Evolutionary conservation across 352 stramenopile genomes (phyloP).

Genomic region (Phytophthora foliorum): DNA sequence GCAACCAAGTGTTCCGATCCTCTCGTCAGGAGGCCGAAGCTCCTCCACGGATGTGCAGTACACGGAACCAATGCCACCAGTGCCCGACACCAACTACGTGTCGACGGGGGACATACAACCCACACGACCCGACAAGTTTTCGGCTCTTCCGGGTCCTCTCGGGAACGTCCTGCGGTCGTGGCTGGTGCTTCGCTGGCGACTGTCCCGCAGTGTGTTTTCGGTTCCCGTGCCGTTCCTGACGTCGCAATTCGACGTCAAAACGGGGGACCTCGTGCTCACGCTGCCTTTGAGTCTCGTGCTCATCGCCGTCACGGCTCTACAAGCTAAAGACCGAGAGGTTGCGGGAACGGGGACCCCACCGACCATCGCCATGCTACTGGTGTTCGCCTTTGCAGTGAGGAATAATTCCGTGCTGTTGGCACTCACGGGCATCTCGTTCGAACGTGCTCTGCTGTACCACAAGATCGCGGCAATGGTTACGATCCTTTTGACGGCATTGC

Average conservation of each 20-base stretch:
- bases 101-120: not conserved
- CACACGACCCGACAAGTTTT: not conserved
- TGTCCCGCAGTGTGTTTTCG: constrained; percentile 39
- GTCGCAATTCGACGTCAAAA: constrained; percentile 42
- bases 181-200: constrained; percentile 39
- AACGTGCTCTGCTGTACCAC: constrained; percentile 63
- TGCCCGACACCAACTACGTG: not conserved
- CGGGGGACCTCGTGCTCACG: constrained; percentile 46
- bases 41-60: not conserved
- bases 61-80: not conserved
- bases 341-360: constrained; percentile 30
- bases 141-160: not conserved
- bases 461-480: constrained; percentile 46
- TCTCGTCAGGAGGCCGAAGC: not conserved
- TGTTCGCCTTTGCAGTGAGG: constrained; percentile 52
- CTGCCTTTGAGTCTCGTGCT: constrained; percentile 30
- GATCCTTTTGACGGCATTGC: constrained; percentile 44
- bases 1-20: not conserved
- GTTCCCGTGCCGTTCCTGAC: constrained; percentile 42
- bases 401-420: constrained; percentile 61
- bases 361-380: constrained; percentile 42
- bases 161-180: constrained; percentile 28
- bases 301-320: constrained; percentile 25
- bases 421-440: constrained; percentile 57
- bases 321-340: constrained; percentile 23